Percentiles rank a stretch among this genome's conserved stretches.
phyloP scores from a whole-genome alignment of 2,329 filamentous ascomycete genomes.

The Capronia coronata region DNA sequence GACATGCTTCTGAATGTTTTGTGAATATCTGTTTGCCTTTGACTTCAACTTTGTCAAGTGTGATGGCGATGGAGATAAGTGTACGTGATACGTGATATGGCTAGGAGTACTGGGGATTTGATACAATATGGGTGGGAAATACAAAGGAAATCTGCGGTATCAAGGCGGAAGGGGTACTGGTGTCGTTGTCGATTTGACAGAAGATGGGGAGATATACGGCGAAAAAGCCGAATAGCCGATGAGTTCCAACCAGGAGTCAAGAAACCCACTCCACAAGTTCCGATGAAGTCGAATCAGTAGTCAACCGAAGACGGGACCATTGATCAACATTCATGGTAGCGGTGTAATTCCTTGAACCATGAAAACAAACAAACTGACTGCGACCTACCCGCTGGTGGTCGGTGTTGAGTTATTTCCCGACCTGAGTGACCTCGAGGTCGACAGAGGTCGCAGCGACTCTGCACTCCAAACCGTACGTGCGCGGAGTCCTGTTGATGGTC shows the following conservation, averaged over 20 bases:
- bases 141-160: background rate
- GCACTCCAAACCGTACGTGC: background rate
- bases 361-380: background rate
- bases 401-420: background rate
- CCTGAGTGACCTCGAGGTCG: background rate
- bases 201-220: background rate
- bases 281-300: no score
- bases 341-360: no score
- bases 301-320: no score
- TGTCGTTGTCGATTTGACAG: background rate
- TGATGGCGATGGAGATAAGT: background rate
- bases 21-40: background rate
- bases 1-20: constrained; percentile 8
- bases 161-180: background rate
- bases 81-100: no score
- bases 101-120: background rate
- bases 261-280: background rate
- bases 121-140: background rate
- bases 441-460: background rate
- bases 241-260: background rate
- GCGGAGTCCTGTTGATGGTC: no score
- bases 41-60: background rate
- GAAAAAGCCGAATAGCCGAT: background rate
- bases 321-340: no score
- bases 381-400: background rate